Evolutionary conservation across 2,329 filamentous ascomycete genomes (phyloP).

Genomic region (Aspergillus costaricaensis): DNA sequence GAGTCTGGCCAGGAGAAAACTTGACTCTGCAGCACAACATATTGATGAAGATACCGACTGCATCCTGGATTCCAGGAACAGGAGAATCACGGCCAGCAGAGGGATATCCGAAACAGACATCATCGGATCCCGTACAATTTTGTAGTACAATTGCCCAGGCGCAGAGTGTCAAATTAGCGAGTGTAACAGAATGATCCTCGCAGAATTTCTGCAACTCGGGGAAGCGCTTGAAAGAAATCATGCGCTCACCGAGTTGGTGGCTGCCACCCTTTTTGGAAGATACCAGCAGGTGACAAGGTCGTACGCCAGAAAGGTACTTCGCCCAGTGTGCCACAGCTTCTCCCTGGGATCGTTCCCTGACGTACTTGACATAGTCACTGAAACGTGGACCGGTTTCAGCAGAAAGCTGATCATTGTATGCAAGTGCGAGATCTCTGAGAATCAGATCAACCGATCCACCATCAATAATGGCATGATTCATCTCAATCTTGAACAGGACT

Average conservation of each 20-base stretch:
- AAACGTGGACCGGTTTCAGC: constrained; percentile 34
- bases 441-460: constrained; percentile 38
- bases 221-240: constrained; percentile 35
- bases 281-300: constrained; percentile 8
- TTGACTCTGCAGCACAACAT: constrained; percentile 56
- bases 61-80: constrained; percentile 48
- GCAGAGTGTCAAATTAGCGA: constrained; percentile 41
- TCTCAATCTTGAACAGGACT: constrained; percentile 39
- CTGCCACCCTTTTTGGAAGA: constrained; percentile 12
- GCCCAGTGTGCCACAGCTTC: constrained; percentile 39
- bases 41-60: constrained; percentile 56
- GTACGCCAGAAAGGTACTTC: constrained; percentile 32
- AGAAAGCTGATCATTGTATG: constrained; percentile 34
- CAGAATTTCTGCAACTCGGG: constrained; percentile 35
- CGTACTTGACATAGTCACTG: constrained; percentile 42
- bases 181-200: constrained; percentile 32
- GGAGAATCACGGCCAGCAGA: constrained; percentile 49
- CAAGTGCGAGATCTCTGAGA: constrained; percentile 33
- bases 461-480: constrained; percentile 43
- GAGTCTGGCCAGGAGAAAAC: constrained; percentile 36
- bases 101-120: constrained; percentile 47
- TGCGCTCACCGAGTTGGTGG: constrained; percentile 27
- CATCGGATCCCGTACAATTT: constrained; percentile 34
- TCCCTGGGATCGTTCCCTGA: constrained; percentile 29
- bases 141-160: constrained; percentile 44